Evolutionary conservation across 495 filamentous ascomycete genomes (phyloP), one percentile per base, ranked within the genome.

Genomic region (Penicillium waksmanii): DNA sequence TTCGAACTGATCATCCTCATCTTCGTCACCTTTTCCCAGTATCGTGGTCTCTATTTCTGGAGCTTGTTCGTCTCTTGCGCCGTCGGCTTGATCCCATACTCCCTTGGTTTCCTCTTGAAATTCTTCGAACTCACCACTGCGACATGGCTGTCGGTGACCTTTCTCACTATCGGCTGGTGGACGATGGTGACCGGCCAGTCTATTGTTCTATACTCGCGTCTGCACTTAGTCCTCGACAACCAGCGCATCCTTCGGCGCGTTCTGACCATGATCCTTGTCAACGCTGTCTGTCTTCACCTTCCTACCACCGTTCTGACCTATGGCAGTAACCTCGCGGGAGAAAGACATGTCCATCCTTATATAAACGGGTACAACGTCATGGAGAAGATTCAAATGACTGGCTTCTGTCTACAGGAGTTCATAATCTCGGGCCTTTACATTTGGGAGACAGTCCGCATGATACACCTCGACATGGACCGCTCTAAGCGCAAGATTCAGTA

Each of bases 131-230:
- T 81, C n/a, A 77, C 67, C n/a, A 66, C 65, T 5, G 70, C 60
- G 17, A 62, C 63, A 52, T 73, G 77, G 70, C 57, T 80, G 5
- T 67, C 77, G 9, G 69, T 80, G n/a, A 75, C 76, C 5, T 66
- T 84, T 13, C 61, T 82, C 49, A 79, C 77, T 27, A 55, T 84
- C 18, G 86, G 87, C 17, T 90, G 86, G 87, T 83, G 76, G 55
- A 64, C 62, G 18, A 88, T 88, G 85, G 84, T 90, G 4, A 87
- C 85, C 0, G 86, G 85, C 17, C 86, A 89, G 67, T 84, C 84
- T 5, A 63, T 89, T 42, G 86, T 90, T 11, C 76, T 90, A 18
- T 90, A 85, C 72, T 89, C 86, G 3, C 81, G 87, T n/a, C 78
- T 90, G 5, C 84, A 89, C 63, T 72, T 89, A 43, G 76, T 90